phyloP scores from a whole-genome alignment of 768 basidiomycete species.

The Lactarius pseudohatsudake region DNA sequence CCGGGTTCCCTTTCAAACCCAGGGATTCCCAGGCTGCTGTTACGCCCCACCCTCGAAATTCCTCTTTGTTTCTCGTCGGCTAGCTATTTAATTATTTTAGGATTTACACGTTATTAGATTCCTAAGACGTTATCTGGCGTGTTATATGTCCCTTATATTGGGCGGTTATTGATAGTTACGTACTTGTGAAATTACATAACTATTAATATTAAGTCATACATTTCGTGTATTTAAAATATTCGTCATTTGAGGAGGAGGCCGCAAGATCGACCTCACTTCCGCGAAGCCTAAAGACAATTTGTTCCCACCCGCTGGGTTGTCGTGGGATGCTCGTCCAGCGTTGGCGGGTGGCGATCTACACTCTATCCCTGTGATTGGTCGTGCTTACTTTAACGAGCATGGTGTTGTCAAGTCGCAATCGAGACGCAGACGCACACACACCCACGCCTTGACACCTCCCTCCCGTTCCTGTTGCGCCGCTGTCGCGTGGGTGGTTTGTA shows the following conservation, averaged over 20 bases:
- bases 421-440: slow-evolving; percentile 4
- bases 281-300: not conserved
- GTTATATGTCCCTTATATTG: too few relatives aligned
- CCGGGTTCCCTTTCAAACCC: not conserved
- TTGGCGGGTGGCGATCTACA: not conserved
- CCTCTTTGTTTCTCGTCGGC: not conserved
- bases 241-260: too few relatives aligned
- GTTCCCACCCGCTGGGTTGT: slow-evolving; percentile 18
- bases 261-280: not conserved
- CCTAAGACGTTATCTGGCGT: too few relatives aligned
- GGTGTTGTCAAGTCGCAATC: slow-evolving; percentile 2
- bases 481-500: not conserved
- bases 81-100: not conserved
- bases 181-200: not conserved
- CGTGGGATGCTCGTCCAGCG: slow-evolving; percentile 13
- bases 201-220: slow-evolving; percentile 4
- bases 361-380: not conserved
- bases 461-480: not conserved
- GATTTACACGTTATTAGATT: too few relatives aligned
- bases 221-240: not conserved
- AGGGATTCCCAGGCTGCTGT: not conserved
- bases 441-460: not conserved
- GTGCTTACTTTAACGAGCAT: slow-evolving; percentile 2
- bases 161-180: not conserved
- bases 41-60: not conserved